phyloP scores from a whole-genome alignment of 441 rosid species.

The Raphanus hybrid region DNA sequence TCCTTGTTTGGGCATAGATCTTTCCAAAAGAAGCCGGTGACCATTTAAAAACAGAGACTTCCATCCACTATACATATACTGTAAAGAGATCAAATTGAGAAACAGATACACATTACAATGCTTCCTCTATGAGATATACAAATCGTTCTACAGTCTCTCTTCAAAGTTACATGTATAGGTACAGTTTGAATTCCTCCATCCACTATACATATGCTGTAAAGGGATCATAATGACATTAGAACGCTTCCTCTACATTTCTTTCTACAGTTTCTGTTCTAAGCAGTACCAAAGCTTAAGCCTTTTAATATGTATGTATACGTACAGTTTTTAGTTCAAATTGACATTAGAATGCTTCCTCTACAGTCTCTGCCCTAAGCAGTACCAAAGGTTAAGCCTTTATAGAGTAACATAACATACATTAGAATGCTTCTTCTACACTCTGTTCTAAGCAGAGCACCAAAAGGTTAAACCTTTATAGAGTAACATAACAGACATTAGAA shows the following conservation, averaged over 20 bases:
- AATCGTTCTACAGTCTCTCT: too few relatives aligned
- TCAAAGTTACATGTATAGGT: background rate
- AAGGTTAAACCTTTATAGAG: background rate
- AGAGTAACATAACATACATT: background rate
- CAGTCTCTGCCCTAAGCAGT: background rate
- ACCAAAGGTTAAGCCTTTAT: background rate
- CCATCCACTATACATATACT: constrained; percentile 81
- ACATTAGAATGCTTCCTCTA: background rate
- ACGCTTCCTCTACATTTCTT: constrained; percentile 41
- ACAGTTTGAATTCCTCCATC: constrained; percentile 59
- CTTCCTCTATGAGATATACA: background rate
- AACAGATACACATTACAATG: background rate
- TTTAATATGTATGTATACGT: too few relatives aligned
- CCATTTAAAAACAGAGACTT: constrained; percentile 75
- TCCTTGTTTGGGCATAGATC: constrained; percentile 72
- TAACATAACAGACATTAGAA: background rate
- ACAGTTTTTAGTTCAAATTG: background rate
- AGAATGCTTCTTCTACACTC: background rate
- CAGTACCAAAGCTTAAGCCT: background rate
- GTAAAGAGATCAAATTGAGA: background rate
- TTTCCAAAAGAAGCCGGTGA: constrained; percentile 64
- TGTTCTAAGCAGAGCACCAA: constrained; percentile 48
- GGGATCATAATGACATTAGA: background rate
- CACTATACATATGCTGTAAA: constrained; percentile 33
- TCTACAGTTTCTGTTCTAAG: background rate